Evolutionary conservation across 768 basidiomycete genomes (phyloP), one percentile per base, ranked within the genome.

Genomic region (Lentinula sp.): DNA sequence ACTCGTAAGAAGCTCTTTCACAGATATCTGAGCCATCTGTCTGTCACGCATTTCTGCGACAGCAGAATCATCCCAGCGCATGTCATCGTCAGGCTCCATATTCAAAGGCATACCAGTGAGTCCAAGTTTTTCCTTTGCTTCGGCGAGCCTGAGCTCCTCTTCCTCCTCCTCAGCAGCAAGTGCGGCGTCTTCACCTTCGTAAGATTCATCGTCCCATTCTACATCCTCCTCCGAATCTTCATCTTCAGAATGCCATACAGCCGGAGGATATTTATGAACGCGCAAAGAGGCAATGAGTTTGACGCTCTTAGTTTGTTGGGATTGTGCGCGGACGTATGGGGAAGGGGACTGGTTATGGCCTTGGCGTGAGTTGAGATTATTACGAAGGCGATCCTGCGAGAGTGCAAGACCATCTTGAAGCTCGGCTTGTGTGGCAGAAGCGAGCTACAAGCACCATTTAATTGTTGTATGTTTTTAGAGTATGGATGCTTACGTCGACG

Each of bases 21-120:
- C 61, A 62, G 68, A 40, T 46, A 65, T 31, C 11, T 62, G 69
- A 60, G 57, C 66, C 63, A 71, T 68, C 60, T 60, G 51, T 51
- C 50, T 21, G 63, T 69, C 71, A 58, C 79, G 80, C 64, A 80
- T 78, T 48, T 80, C 77, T 57, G 82, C 84, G 2, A 83, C 85
- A 10, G 78, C 81, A 40, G 78, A 73, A 58, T 93, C 90, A 52
- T 94, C 93, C 94, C 95, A 95, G 62, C 83, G 81, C 84, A 95
- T 91, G 2, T 87, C 89, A 67, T 95, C 93, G 62, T 93, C 92
- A 4, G 42, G 55, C 23, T 56, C 55, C 0, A 82, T 83, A 57
- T 89, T 88, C 79, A 87, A 83, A 4, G 69, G 69, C 58, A 59
- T 42, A 71, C 68, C 15, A 60, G 49, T 58, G 56, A 54, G n/a